Percentiles rank a stretch among this genome's conserved stretches.
Evolutionary conservation across 352 stramenopile species (phyloP).

Genomic region (Globisporangium irregulare): DNA sequence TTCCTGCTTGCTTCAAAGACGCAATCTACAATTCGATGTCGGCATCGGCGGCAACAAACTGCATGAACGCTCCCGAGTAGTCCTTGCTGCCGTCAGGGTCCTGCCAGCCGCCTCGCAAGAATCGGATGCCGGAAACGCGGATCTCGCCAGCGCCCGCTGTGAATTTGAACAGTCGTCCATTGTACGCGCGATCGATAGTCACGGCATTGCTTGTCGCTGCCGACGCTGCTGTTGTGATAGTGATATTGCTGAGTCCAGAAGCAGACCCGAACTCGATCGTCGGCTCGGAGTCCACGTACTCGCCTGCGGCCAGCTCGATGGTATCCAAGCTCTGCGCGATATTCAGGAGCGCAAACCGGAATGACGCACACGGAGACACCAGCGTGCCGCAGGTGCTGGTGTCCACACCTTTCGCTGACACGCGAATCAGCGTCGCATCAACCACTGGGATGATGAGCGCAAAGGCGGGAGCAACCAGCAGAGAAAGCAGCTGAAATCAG

Average conservation of each 20-base stretch:
- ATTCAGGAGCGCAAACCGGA: slow-evolving; percentile 3
- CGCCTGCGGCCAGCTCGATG: neutral
- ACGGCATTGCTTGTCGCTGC: neutral
- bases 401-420: neutral
- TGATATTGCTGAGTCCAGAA: neutral
- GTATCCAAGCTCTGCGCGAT: neutral
- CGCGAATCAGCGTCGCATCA: slow-evolving; percentile 9
- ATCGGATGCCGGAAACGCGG: neutral
- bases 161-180: slow-evolving; percentile 1
- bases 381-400: neutral
- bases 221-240: neutral
- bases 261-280: slow-evolving; percentile 7
- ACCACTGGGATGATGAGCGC: slow-evolving; percentile 16
- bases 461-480: neutral
- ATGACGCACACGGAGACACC: neutral
- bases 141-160: neutral
- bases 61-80: slow-evolving; percentile 18
- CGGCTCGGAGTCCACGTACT: slow-evolving; percentile 3
- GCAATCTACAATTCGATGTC: slow-evolving; percentile 14
- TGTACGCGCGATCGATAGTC: slow-evolving; percentile 11
- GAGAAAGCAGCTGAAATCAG: neutral
- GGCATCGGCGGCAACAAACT: slow-evolving; percentile 6
- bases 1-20: slow-evolving; percentile 19
- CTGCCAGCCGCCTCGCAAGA: slow-evolving; percentile 16
- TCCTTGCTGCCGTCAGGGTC: slow-evolving; percentile 7